phyloP scores from a whole-genome alignment of 768 basidiomycete species.

The Calocera cornea region DNA sequence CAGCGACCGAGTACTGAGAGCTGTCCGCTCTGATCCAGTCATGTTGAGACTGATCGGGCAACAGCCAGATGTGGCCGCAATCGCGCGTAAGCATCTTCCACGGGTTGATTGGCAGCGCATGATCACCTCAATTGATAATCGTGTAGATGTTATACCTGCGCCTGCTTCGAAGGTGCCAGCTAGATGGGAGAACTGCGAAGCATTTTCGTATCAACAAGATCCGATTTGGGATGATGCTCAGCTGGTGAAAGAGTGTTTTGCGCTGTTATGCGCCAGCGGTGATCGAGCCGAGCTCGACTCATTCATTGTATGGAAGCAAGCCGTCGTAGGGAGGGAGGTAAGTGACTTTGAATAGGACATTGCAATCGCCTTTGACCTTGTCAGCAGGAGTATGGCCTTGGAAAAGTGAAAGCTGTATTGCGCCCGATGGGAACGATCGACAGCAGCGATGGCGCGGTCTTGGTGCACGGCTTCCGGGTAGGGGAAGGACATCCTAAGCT shows the following conservation, averaged over 20 bases:
- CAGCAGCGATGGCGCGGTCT: not conserved
- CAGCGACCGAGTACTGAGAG: not conserved
- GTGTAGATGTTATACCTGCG: too few relatives aligned
- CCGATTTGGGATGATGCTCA: too few relatives aligned
- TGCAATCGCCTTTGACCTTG: not conserved
- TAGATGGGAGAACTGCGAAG: too few relatives aligned
- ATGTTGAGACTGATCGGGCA: not conserved
- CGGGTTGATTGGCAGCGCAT: too few relatives aligned
- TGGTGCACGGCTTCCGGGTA: not conserved
- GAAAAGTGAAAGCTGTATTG: not conserved
- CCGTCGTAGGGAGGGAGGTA: not conserved
- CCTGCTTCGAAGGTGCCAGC: too few relatives aligned
- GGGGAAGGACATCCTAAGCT: conserved; percentile 4
- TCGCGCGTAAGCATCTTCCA: too few relatives aligned
- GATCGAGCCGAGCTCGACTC: too few relatives aligned
- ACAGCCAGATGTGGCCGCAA: too few relatives aligned
- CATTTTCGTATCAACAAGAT: too few relatives aligned
- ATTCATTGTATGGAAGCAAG: not conserved
- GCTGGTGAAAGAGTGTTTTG: too few relatives aligned
- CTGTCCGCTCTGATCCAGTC: not conserved
- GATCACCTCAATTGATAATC: too few relatives aligned
- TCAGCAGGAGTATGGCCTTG: not conserved
- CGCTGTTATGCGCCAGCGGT: too few relatives aligned
- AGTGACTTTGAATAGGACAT: not conserved
- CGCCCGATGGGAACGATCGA: not conserved